Conservation (phyloP, 2,329 filamentous ascomycete species). For the Plectosphaerella cucumerina region DNA sequence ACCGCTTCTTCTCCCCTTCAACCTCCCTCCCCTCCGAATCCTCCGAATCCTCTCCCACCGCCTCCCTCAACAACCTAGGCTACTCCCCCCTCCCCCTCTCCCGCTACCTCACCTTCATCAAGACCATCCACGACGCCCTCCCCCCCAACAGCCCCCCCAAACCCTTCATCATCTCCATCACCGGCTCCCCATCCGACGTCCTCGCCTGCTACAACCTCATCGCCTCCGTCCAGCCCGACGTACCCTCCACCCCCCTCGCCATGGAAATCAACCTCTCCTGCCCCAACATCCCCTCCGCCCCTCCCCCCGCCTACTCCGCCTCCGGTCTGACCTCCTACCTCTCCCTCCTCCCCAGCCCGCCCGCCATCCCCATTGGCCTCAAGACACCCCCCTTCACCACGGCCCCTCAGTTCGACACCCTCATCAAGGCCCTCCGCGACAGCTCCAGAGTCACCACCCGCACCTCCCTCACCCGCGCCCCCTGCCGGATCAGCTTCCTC, state of each 20-base stretch:
- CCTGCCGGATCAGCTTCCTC: constrained; percentile 53
- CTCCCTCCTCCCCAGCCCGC: constrained; percentile 31
- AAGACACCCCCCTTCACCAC: constrained; percentile 78
- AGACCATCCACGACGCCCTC: constrained; percentile 32
- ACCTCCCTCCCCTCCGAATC: constrained; percentile 10
- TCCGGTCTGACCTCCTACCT: constrained; percentile 52
- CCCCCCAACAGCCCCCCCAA: constrained; percentile 33
- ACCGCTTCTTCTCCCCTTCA: constrained; percentile 56
- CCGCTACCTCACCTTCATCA: constrained; percentile 55
- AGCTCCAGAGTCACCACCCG: constrained; percentile 7
- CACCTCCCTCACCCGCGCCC: constrained; percentile 7
- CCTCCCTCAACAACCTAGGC: constrained; percentile 66
- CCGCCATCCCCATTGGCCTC: constrained; percentile 49
- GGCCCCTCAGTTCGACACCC: constrained; percentile 54
- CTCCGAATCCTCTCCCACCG: constrained; percentile 20
- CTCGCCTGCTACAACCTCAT: constrained; percentile 51
- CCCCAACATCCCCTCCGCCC: constrained; percentile 65
- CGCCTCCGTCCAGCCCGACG: constrained; percentile 25
- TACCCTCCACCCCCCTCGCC: constrained; percentile 47
- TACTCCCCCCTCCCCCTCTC: constrained; percentile 63
- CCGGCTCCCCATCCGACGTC: constrained; percentile 57
- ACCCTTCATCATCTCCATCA: constrained; percentile 67
- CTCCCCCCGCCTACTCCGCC: constrained; percentile 67
- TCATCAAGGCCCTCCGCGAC: constrained; percentile 46
- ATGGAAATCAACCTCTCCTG: constrained; percentile 78